Base-by-base conservation (phyloP, 2,329 filamentous ascomycete genomes). In the Diaporthe vaccinii region DNA sequence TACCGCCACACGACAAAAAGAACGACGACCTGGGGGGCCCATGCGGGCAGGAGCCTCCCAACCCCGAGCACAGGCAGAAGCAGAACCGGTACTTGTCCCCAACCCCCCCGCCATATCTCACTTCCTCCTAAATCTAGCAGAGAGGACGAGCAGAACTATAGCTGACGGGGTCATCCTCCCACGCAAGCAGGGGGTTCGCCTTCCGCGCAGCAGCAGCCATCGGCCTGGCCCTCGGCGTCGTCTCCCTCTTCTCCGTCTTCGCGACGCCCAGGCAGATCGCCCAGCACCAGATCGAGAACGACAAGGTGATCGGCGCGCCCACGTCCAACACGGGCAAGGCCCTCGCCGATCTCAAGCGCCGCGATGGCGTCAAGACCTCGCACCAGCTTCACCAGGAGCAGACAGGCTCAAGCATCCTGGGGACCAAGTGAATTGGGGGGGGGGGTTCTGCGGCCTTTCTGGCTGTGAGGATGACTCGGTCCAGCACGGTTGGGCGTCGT, bases 1-100 rank as follows among this genome's bases (percentile, higher is more conserved):
- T 73, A 28, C 74, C 74, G 12, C 74, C 69, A n/a, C 61, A 46
- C 4, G 74, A 75, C 7, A 73, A 72, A 58, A 65, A 67, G 9
- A 39, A 76, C 25, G 74, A 75, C 25, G 74, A 75, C 36, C 70
- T 75, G 2, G 74, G 74, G 4, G 74, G 74, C 7, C 74, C 74
- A 0, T 69, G 57, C 34, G 74, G 74, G 1, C 74, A 75, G 36
- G 74, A 73, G 69, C 6, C 74, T 14, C 74, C 74, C 5, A 69
- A 75, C 15, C 44, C 46, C 4, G 58, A 70, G 22, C 74, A 71
- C 15, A 51, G 72, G 61, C 68, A 76, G 22, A 61, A 68, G 41
- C 36, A 59, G 22, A 61, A 74, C 51, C 68, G 58, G 72, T 71
- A 67, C 22, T 10, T 12, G 4, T 14, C 22, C 39, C 2, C 10